These are phyloP conservation scores for Sporisorium iseilematis-ciliati DNA, from an alignment of 1,284 basidiomycete genomes.

Conservation along the genomic window DNA sequence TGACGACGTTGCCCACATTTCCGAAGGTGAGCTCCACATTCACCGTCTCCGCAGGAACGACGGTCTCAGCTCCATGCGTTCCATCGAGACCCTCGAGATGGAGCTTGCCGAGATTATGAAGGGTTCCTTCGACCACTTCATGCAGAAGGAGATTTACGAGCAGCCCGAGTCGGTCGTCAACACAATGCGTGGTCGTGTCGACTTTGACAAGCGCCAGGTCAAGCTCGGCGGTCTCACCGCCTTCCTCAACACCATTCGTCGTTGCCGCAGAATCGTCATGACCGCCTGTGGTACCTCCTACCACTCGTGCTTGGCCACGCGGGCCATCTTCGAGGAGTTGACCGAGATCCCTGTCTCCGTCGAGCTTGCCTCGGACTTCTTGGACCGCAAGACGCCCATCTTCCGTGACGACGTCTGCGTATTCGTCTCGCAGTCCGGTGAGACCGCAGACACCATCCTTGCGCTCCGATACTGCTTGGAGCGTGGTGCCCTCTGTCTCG, in stretches of 20 bases:
- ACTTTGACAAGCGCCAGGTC: slow-evolving; percentile 92
- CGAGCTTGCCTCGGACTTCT: slow-evolving; percentile 97
- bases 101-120: slow-evolving; percentile 99
- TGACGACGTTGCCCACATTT: slow-evolving; percentile 98
- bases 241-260: slow-evolving; percentile 94
- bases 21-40: slow-evolving; percentile 95
- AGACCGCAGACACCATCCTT: slow-evolving; percentile 98
- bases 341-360: slow-evolving; percentile 98
- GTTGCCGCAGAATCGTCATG: slow-evolving; percentile 94
- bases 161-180: slow-evolving; percentile 99
- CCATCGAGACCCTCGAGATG: slow-evolving; percentile 97
- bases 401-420: slow-evolving; percentile 99
- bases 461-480: slow-evolving; percentile 96
- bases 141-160: slow-evolving; percentile 99
- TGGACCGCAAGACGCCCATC: slow-evolving; percentile 98
- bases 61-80: slow-evolving; percentile 83
- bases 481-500: slow-evolving; percentile 90
- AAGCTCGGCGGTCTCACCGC: slow-evolving; percentile 95
- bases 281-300: slow-evolving; percentile 98
- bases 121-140: slow-evolving; percentile 99
- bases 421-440: slow-evolving; percentile 97
- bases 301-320: slow-evolving; percentile 97
- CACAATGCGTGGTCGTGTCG: slow-evolving; percentile 99
- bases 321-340: slow-evolving; percentile 97
- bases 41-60: slow-evolving; percentile 93